These are phyloP conservation scores for Aphanomyces cochlioides DNA, from an alignment of 352 stramenopile species.

Conservation along the genomic window DNA sequence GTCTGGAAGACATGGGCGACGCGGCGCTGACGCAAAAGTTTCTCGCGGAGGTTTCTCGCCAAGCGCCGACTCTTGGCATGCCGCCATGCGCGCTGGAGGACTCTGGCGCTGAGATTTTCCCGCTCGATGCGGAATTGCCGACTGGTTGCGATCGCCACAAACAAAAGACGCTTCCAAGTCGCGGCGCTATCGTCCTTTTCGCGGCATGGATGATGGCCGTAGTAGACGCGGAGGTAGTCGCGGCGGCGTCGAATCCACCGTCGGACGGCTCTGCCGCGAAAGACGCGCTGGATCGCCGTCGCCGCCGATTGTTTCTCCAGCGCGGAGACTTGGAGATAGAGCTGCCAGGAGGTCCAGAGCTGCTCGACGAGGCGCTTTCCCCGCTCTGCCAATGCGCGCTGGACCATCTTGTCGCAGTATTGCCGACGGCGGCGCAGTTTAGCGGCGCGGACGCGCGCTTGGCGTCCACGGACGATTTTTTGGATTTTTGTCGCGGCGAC, in stretches of 20 bases:
- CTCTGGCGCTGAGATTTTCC: constrained; percentile 39
- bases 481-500: constrained; percentile 40
- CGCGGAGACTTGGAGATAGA: neutral
- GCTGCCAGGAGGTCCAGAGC: neutral
- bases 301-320: constrained; percentile 5
- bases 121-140: neutral
- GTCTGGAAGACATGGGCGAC: neutral
- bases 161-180: constrained; percentile 6
- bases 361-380: neutral
- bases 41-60: neutral
- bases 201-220: neutral
- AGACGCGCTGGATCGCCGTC: neutral
- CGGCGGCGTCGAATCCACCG: neutral
- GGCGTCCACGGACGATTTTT: constrained; percentile 46
- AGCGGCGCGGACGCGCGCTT: constrained; percentile 37
- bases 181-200: neutral
- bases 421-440: constrained; percentile 37
- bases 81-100: constrained; percentile 46
- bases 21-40: neutral
- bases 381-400: too few species aligned
- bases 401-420: constrained; percentile 21
- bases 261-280: neutral
- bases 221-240: constrained; percentile 23
- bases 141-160: neutral
- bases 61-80: neutral